Base-by-base conservation (phyloP, 768 basidiomycete genomes). In the Thelephora ganbajun region DNA sequence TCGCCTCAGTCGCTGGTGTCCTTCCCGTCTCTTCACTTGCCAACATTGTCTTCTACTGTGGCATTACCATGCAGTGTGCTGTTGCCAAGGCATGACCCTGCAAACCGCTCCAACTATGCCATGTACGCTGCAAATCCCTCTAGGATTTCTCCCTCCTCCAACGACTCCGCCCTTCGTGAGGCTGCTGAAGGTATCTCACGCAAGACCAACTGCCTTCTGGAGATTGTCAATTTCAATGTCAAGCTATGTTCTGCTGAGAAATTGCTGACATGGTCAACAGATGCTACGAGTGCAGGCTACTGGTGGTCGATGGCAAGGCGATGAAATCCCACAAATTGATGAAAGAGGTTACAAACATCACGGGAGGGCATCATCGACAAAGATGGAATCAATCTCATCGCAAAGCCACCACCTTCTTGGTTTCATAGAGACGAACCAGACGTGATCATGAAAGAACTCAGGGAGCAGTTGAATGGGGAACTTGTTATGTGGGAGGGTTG, bases 151-250 rank as follows among this genome's bases (percentile, higher is more conserved):
- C 63, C 63, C 51, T 54, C 60, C 16, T 69, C 68, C 59, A 65
- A 64, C 48, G 69, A 70, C 44, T 54, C 58, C 36, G 67, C 67
- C n/a, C 61, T 70, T 1, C 54, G 68, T 35, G 96, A 98, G 65
- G 91, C 98, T 43, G 94, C 98, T 43, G 92, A 98, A 54, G 76
- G 74, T 46, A 94, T 99, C 56, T 74, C 87, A 5, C 71, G 74
- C 26, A 69, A 73, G 35, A 90, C 85, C 9, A 74, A 79, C n/a
- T 76, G 82, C 49, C 74, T 98, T 2, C 74, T 98, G n/a, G 90
- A 98, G 65, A 97, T 98, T 41, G 94, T 99, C 60, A 99, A 99
- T 66, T 90, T 83, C 64, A 92, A 89, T 54, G 88, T 89, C 43
- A 88, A 91, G 72, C 87, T 89, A 57, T 12, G 71, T 59, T 16